Evolutionary conservation across 2,329 filamentous ascomycete genomes (phyloP).

Genomic region (Neocatenulostroma microsporum): DNA sequence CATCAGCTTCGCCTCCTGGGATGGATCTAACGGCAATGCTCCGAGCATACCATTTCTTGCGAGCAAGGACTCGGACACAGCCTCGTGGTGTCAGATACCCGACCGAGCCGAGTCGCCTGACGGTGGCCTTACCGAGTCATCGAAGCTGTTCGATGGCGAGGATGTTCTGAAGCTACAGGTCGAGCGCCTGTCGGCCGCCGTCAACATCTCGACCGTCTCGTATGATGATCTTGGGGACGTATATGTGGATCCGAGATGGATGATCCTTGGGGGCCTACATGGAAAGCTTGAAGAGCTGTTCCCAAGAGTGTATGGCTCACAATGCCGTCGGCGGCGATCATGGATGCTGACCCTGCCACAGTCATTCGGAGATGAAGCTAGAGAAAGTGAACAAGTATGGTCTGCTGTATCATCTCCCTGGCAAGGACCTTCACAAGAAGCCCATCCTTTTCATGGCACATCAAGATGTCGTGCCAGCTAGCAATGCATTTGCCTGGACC

Average conservation of each 20-base stretch:
- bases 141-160: neutral
- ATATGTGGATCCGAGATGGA: neutral
- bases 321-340: neutral
- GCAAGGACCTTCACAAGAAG: constrained; percentile 43
- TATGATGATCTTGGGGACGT: constrained; percentile 1
- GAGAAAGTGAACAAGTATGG: constrained; percentile 54
- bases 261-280: neutral
- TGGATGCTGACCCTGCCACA: constrained; percentile 26
- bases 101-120: too few species aligned
- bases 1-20: too few species aligned
- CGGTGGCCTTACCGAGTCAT: neutral
- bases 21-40: too few species aligned
- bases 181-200: constrained; percentile 1
- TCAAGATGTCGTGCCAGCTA: constrained; percentile 57
- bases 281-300: neutral
- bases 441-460: constrained; percentile 56
- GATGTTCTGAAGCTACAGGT: constrained; percentile 6
- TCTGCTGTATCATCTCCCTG: constrained; percentile 52
- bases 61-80: too few species aligned
- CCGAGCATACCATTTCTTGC: too few species aligned
- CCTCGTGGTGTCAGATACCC: too few species aligned
- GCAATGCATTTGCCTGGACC: constrained; percentile 49
- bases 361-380: constrained; percentile 33
- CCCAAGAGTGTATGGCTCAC: neutral
- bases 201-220: neutral